phyloP scores from a whole-genome alignment of 2,329 filamentous ascomycete species.

The Clarireedia homoeocarpa region DNA sequence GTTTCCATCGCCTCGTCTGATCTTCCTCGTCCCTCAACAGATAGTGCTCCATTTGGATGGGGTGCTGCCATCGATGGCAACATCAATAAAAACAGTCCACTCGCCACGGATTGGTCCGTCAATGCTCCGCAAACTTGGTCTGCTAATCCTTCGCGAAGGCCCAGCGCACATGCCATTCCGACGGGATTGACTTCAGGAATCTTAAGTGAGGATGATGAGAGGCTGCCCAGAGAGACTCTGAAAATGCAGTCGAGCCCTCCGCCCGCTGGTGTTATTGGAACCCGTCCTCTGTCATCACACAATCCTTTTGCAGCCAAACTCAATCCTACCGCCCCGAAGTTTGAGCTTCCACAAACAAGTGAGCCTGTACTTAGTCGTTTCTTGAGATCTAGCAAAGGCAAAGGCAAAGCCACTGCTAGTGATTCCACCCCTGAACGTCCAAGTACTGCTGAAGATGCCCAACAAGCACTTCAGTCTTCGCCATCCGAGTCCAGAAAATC shows the following conservation, averaged over 20 bases:
- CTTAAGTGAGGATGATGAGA: conserved; percentile 57
- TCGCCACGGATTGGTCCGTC: conserved; percentile 45
- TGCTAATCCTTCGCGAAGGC: conserved; percentile 68
- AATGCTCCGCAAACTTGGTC: conserved; percentile 53
- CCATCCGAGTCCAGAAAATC: conserved; percentile 47
- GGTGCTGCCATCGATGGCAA: conserved; percentile 37
- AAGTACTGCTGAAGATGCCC: conserved; percentile 16
- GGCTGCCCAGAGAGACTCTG: conserved; percentile 48
- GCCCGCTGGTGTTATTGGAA: conserved; percentile 66
- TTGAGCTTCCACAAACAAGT: conserved; percentile 42
- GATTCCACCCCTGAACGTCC: conserved; percentile 31
- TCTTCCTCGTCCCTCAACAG: conserved; percentile 69
- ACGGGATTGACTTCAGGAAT: conserved; percentile 52
- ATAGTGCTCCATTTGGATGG: conserved; percentile 69
- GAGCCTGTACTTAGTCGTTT: conserved; percentile 57
- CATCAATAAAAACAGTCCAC: conserved; percentile 44
- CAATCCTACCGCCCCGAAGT: conserved; percentile 84
- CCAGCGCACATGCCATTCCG: conserved; percentile 68
- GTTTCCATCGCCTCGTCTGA: conserved; percentile 62
- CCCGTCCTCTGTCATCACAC: conserved; percentile 51
- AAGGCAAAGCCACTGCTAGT: conserved; percentile 35
- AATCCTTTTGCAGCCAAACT: conserved; percentile 49
- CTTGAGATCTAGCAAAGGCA: conserved; percentile 32
- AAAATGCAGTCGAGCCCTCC: conserved; percentile 46
- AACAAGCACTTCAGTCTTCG: conserved; percentile 32